A percentile compares a stretch with the other conserved stretches of the same genome.
Conservation (phyloP, 2,329 filamentous ascomycete genomes). For the Raffaelea albimanens region DNA sequence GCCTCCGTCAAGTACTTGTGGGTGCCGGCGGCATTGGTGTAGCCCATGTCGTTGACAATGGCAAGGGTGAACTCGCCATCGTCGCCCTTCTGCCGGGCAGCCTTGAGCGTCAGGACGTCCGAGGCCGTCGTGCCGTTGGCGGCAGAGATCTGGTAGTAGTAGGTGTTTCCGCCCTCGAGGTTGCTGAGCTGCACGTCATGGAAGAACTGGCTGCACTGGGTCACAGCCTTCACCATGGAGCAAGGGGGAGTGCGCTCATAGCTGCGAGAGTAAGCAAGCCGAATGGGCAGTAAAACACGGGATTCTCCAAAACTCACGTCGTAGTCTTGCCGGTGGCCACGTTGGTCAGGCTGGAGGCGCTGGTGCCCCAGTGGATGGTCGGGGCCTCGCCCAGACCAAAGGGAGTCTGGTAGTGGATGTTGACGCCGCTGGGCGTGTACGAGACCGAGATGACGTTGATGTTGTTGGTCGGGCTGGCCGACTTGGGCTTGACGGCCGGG, state of each 20-base stretch:
- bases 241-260: slow-evolving; percentile 42
- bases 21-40: slow-evolving; percentile 40
- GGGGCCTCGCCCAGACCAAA: slow-evolving; percentile 38
- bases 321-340: slow-evolving; percentile 27
- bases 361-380: slow-evolving; percentile 31
- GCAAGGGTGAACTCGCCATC: slow-evolving; percentile 29
- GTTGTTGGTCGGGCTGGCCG: slow-evolving; percentile 36
- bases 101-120: slow-evolving; percentile 34
- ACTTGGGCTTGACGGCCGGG: slow-evolving; percentile 36
- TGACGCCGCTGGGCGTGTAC: slow-evolving; percentile 38
- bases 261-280: too few species aligned
- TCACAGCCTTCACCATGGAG: slow-evolving; percentile 30
- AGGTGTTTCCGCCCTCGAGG: slow-evolving; percentile 32
- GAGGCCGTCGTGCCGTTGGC: slow-evolving; percentile 40
- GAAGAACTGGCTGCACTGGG: slow-evolving; percentile 41
- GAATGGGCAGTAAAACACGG: too few species aligned
- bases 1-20: slow-evolving; percentile 30
- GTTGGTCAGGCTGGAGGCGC: slow-evolving; percentile 21
- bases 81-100: slow-evolving; percentile 33
- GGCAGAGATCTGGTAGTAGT: slow-evolving; percentile 40
- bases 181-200: slow-evolving; percentile 36
- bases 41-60: slow-evolving; percentile 44
- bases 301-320: too few species aligned
- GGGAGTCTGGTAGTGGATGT: slow-evolving; percentile 43
- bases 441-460: slow-evolving; percentile 41